Conservation (phyloP, 331 rosid genomes). For the Prunus yedoensis region DNA sequence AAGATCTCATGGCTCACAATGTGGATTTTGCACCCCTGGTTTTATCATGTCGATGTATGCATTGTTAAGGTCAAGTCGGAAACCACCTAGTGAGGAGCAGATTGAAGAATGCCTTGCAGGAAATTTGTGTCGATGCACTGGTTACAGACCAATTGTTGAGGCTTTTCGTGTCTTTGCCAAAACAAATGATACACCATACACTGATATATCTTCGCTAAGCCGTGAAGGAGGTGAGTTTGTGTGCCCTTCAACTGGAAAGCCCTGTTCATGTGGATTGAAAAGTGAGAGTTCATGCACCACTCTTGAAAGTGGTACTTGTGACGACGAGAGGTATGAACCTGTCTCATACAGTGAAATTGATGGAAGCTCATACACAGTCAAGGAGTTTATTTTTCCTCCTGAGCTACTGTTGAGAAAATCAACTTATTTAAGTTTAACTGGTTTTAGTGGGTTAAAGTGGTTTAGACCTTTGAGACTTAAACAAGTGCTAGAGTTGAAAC, state of each 20-base stretch:
- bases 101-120: conserved; percentile 94
- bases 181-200: conserved; percentile 55
- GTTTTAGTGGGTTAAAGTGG: conserved; percentile 84
- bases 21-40: conserved; percentile 98
- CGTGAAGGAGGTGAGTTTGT: conserved; percentile 49
- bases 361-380: conserved; percentile 75
- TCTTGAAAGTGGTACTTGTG: conserved; percentile 25
- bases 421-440: conserved; percentile 55
- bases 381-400: conserved; percentile 91
- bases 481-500: conserved; percentile 67
- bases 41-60: conserved; percentile 92
- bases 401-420: conserved; percentile 63
- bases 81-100: conserved; percentile 74
- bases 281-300: conserved; percentile 15
- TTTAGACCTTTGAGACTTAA: conserved; percentile 70
- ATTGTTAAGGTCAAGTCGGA: conserved; percentile 74
- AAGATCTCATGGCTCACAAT: conserved; percentile 83
- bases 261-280: conserved; percentile 69
- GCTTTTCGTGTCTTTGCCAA: conserved; percentile 90
- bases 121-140: conserved; percentile 94
- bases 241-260: conserved; percentile 95
- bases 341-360: conserved; percentile 69
- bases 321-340: conserved; percentile 38
- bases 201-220: conserved; percentile 45
- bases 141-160: conserved; percentile 92